These are phyloP conservation scores for Cucumis melo DNA, from an alignment of 306 rosid species.

Conservation along the genomic window DNA sequence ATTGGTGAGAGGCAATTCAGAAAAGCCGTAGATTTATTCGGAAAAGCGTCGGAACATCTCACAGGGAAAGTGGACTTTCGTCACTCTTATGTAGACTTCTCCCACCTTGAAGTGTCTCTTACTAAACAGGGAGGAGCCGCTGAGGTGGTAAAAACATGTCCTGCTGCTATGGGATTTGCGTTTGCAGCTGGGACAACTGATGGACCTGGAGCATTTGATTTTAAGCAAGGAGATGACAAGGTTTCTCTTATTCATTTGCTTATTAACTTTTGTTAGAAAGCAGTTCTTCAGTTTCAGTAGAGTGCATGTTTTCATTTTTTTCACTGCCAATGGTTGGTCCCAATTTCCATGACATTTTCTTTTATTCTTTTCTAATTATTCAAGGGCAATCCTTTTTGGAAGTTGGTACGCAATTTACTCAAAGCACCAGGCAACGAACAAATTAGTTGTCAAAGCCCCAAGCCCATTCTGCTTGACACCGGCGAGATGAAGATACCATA, in stretches of 20 bases:
- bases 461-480: conserved; percentile 87
- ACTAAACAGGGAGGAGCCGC: conserved; percentile 35
- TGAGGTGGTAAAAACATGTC: conserved; percentile 61
- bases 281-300: not conserved
- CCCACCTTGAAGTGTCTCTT: conserved; percentile 52
- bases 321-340: not conserved
- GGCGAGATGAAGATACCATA: conserved; percentile 87
- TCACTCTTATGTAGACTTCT: conserved; percentile 66
- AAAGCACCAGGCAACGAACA: conserved; percentile 58
- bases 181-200: conserved; percentile 97
- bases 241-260: conserved; percentile 10
- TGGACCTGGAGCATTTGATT: conserved; percentile 96
- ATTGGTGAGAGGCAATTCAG: conserved; percentile 72
- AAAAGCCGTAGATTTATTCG: conserved; percentile 72
- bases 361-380: conserved; percentile 12
- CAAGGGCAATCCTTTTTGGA: conserved; percentile 86
- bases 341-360: not conserved
- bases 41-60: conserved; percentile 48
- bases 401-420: conserved; percentile 53
- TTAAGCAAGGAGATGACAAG: conserved; percentile 78
- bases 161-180: conserved; percentile 96
- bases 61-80: conserved; percentile 62
- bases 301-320: not conserved
- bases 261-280: not conserved
- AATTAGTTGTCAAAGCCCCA: conserved; percentile 61